A percentile compares a stretch with the other conserved stretches of the same genome.
Conservation (phyloP, 73 alveolate genomes). For the Stentor coeruleus region DNA sequence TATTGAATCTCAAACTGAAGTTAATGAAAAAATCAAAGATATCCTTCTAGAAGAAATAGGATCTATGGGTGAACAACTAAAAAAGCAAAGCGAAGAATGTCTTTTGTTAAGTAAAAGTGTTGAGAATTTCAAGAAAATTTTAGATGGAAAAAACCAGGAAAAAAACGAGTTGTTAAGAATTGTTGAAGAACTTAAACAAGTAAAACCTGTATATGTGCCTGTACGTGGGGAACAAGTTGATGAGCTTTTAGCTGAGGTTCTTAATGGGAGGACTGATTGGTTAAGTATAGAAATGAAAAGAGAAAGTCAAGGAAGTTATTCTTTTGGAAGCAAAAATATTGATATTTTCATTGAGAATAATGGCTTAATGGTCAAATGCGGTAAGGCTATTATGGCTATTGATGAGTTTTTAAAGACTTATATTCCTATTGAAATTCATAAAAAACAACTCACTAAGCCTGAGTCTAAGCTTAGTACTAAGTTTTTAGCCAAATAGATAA, state of each 20-base stretch:
- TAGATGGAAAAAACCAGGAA: background rate
- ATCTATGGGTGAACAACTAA: background rate
- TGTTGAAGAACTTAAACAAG: background rate
- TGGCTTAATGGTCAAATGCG: conserved; percentile 1
- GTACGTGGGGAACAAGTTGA: conserved; percentile 2
- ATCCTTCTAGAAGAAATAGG: background rate
- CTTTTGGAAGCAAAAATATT: conserved; percentile 1
- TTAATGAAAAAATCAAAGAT: background rate
- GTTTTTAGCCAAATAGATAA: no score
- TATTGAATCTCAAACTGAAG: background rate
- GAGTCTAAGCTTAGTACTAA: no score
- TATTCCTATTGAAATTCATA: conserved; percentile 3
- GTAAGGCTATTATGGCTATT: background rate
- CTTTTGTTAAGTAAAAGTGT: background rate
- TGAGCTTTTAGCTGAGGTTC: background rate
- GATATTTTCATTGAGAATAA: background rate
- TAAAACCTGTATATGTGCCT: conserved; percentile 9
- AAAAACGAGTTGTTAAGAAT: conserved; percentile 4
- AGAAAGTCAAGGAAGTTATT: background rate
- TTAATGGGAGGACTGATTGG: background rate
- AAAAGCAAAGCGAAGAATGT: background rate
- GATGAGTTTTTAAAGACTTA: conserved; percentile 1
- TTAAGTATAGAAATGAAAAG: background rate
- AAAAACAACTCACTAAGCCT: conserved; percentile 3
- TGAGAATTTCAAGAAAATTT: background rate